A percentile compares a stretch with the other conserved stretches of the same genome.
Evolutionary conservation across 2,329 filamentous ascomycete species (phyloP).

Genomic region (Penicillium freii): DNA sequence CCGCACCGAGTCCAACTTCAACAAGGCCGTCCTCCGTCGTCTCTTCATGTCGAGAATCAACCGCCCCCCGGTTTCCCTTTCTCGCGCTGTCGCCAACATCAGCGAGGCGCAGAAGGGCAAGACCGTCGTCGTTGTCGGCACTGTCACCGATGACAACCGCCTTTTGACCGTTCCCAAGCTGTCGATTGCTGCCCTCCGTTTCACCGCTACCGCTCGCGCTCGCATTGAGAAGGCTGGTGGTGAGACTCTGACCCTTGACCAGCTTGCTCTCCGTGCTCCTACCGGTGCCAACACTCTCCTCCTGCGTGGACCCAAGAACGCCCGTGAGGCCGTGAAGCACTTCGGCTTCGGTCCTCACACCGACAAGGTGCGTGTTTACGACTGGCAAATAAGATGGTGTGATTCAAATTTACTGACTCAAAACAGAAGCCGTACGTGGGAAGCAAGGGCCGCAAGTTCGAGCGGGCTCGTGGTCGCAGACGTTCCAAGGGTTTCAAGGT

Average conservation of each 20-base stretch:
- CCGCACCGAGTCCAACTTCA: conserved; percentile 96
- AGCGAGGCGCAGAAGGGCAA: conserved; percentile 61
- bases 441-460: conserved; percentile 99
- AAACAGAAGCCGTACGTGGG: conserved; percentile 86
- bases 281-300: conserved; percentile 97
- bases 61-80: conserved; percentile 91
- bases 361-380: conserved; percentile 70
- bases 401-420: conserved; percentile 15
- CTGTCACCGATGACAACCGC: conserved; percentile 97
- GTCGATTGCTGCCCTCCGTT: conserved; percentile 88
- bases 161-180: conserved; percentile 87
- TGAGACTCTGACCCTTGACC: conserved; percentile 92
- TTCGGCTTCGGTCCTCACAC: conserved; percentile 98
- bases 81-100: conserved; percentile 72
- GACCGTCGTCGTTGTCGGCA: conserved; percentile 91
- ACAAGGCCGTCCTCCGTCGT: conserved; percentile 96
- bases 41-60: conserved; percentile 99
- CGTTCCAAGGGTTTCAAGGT: conserved; percentile 99
- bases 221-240: conserved; percentile 91
- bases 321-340: conserved; percentile 97
- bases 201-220: conserved; percentile 93
- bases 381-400: background rate
- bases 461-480: conserved; percentile 98
- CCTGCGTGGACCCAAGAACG: conserved; percentile 96
- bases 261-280: conserved; percentile 91